phyloP scores from a whole-genome alignment of 2,329 filamentous ascomycete species.

The Pseudocercospora cruenta region DNA sequence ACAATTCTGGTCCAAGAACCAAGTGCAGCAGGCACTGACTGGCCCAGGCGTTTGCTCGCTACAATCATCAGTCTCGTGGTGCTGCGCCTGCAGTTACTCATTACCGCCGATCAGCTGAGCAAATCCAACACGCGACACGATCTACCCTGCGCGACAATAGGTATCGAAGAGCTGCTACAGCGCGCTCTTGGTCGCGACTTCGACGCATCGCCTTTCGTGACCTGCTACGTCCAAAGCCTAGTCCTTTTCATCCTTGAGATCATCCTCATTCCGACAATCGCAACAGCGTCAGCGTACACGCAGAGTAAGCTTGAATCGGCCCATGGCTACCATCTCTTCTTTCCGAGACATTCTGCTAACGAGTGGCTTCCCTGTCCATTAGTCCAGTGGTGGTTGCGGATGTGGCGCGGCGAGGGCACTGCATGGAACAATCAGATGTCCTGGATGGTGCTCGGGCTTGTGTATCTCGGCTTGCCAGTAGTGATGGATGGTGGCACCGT shows the following conservation, averaged over 20 bases:
- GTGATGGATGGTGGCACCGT: not conserved
- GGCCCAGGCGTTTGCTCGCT: not conserved
- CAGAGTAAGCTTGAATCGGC: too few species aligned
- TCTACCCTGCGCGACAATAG: not conserved
- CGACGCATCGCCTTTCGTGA: not conserved
- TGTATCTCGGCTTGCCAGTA: not conserved
- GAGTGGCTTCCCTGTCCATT: too few species aligned
- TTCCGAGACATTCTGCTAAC: too few species aligned
- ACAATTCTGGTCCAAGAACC: not conserved
- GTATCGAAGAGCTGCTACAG: not conserved
- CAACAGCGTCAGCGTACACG: too few species aligned
- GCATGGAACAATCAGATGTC: too few species aligned
- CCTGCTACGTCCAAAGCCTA: not conserved
- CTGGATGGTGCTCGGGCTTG: not conserved
- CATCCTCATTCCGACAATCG: too few species aligned
- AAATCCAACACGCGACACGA: not conserved
- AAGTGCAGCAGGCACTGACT: not conserved
- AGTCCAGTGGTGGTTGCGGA: too few species aligned
- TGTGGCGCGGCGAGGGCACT: too few species aligned
- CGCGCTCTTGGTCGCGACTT: not conserved
- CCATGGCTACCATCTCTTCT: too few species aligned
- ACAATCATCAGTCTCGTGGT: not conserved
- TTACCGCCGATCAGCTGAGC: not conserved
- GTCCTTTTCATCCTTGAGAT: too few species aligned
- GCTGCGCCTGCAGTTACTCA: not conserved